Percentiles rank a stretch among this genome's conserved stretches.
phyloP scores from a whole-genome alignment of 2,329 filamentous ascomycete genomes.

The Ascochyta lentis region DNA sequence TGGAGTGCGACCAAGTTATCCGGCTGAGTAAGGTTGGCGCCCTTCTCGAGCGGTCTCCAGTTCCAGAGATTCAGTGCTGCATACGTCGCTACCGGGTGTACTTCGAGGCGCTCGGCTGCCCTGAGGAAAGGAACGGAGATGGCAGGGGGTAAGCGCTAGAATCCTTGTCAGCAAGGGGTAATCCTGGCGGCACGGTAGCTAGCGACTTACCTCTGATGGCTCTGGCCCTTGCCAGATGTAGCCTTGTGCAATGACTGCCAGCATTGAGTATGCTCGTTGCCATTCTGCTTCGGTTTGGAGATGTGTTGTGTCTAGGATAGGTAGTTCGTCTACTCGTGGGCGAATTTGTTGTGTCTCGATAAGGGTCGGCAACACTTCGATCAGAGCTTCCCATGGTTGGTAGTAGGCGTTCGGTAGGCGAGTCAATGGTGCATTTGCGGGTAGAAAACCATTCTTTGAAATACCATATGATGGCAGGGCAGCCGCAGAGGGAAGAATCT shows the following conservation, averaged over 20 bases:
- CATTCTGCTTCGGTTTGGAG: constrained; percentile 82
- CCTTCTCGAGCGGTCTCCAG: constrained; percentile 31
- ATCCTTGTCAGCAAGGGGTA: constrained; percentile 15
- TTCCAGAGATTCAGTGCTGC: constrained; percentile 47
- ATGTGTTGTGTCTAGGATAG: constrained; percentile 74
- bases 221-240: constrained; percentile 81
- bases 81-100: constrained; percentile 45
- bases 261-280: constrained; percentile 76
- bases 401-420: constrained; percentile 83
- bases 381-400: constrained; percentile 83
- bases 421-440: constrained; percentile 73
- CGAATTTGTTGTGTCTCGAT: constrained; percentile 78
- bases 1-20: constrained; percentile 40
- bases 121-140: constrained; percentile 41
- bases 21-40: constrained; percentile 33
- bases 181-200: not conserved
- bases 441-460: constrained; percentile 80
- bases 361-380: constrained; percentile 76
- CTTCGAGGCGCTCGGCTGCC: constrained; percentile 40
- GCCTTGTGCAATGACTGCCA: constrained; percentile 75
- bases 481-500: constrained; percentile 30
- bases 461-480: constrained; percentile 76
- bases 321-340: constrained; percentile 73
- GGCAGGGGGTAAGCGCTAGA: constrained; percentile 38
- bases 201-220: constrained; percentile 67